Conservation (phyloP, 768 basidiomycete genomes). For the Lentinula boryana region DNA sequence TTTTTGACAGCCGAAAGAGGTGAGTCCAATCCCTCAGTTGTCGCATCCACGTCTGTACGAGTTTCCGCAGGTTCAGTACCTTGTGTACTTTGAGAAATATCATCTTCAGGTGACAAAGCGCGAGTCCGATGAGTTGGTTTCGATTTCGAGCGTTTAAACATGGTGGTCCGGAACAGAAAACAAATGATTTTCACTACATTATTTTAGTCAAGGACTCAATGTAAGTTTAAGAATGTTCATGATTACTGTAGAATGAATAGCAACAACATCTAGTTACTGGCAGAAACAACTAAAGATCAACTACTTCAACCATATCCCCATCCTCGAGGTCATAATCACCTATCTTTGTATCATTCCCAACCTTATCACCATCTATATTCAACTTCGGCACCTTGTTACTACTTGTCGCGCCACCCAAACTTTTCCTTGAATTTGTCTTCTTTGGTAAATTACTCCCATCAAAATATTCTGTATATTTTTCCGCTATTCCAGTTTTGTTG, state of each 20-base stretch:
- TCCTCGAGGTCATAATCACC: slow-evolving; percentile 70
- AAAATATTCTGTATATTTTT: slow-evolving; percentile 37
- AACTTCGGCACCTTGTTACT: slow-evolving; percentile 41
- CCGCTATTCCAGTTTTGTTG: slow-evolving; percentile 56
- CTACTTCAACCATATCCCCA: slow-evolving; percentile 73
- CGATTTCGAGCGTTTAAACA: slow-evolving; percentile 5
- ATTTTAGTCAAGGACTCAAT: not conserved
- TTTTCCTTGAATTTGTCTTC: slow-evolving; percentile 25
- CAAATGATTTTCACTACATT: not conserved
- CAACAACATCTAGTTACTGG: too few species aligned
- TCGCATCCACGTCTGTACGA: not conserved
- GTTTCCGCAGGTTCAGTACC: not conserved
- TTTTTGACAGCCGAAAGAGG: slow-evolving; percentile 59
- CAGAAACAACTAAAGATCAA: slow-evolving; percentile 26
- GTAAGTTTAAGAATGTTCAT: too few species aligned
- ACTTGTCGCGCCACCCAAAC: slow-evolving; percentile 14
- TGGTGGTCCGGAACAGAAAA: not conserved
- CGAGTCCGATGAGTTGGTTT: slow-evolving; percentile 1
- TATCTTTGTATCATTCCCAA: slow-evolving; percentile 55
- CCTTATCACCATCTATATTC: slow-evolving; percentile 66
- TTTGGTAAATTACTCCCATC: slow-evolving; percentile 13
- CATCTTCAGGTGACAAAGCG: not conserved
- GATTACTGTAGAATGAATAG: too few species aligned
- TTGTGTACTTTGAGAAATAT: not conserved
- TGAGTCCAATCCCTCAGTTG: slow-evolving; percentile 33